Evolutionary conservation across 306 rosid species (phyloP).

Genomic region (Hippophae rhamnoides): DNA sequence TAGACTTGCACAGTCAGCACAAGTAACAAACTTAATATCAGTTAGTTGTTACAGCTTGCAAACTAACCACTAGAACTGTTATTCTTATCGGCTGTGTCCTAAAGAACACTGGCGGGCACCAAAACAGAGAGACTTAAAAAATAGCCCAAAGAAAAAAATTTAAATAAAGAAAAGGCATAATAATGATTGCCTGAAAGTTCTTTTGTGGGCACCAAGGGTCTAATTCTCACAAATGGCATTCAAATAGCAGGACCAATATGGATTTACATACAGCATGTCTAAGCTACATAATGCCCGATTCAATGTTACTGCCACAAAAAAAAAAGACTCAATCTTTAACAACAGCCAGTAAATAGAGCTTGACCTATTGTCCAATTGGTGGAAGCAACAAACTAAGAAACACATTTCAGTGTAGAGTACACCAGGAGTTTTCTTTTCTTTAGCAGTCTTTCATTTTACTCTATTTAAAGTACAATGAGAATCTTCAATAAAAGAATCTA

Average conservation of each 20-base stretch:
- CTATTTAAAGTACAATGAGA: not conserved
- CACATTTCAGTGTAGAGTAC: not conserved
- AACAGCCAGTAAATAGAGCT: too few species aligned
- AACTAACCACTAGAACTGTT: too few species aligned
- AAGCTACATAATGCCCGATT: conserved; percentile 1
- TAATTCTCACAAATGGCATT: not conserved
- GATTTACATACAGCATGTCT: not conserved
- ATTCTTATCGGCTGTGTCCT: too few species aligned
- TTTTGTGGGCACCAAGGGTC: not conserved
- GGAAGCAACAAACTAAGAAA: not conserved
- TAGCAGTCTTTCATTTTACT: not conserved
- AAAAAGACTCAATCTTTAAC: not conserved
- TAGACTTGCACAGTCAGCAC: too few species aligned
- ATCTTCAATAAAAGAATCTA: not conserved
- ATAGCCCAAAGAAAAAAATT: too few species aligned
- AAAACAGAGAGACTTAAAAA: too few species aligned
- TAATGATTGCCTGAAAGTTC: not conserved
- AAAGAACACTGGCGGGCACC: too few species aligned
- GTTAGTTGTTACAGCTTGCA: too few species aligned
- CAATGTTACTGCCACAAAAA: not conserved
- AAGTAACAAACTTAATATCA: too few species aligned
- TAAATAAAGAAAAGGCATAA: too few species aligned
- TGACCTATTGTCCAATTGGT: not conserved
- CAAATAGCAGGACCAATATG: not conserved
- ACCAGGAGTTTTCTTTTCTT: not conserved